phyloP scores from a whole-genome alignment of 2,329 filamentous ascomycete species.

The Claviceps paspali region DNA sequence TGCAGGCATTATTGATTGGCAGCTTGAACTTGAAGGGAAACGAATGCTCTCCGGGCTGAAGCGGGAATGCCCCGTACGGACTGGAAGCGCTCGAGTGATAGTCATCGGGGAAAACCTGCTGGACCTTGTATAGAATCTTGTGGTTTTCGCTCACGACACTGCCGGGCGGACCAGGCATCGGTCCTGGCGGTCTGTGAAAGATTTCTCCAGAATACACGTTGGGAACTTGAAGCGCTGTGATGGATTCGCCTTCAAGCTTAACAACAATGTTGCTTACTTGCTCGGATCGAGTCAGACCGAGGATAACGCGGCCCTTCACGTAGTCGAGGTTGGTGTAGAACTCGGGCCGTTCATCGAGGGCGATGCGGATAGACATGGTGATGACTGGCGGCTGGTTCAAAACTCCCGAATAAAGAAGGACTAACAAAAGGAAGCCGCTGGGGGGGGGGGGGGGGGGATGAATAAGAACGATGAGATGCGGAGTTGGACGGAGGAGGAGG shows the following conservation, averaged over 20 bases:
- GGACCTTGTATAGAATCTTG: conserved; percentile 61
- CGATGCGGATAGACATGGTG: conserved; percentile 51
- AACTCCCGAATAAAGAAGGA: not conserved
- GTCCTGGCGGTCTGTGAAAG: conserved; percentile 15
- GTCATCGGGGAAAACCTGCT: conserved; percentile 55
- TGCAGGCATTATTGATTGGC: conserved; percentile 60
- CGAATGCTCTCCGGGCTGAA: conserved; percentile 55
- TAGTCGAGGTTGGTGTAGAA: conserved; percentile 71
- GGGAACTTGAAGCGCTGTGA: conserved; percentile 45
- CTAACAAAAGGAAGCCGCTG: too few relatives aligned
- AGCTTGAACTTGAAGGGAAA: conserved; percentile 71
- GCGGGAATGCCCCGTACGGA: conserved; percentile 35
- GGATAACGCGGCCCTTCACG: conserved; percentile 46
- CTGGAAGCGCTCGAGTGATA: conserved; percentile 24
- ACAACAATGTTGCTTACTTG: conserved; percentile 58
- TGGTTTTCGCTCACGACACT: conserved; percentile 41
- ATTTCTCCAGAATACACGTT: conserved; percentile 27
- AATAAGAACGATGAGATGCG: not conserved
- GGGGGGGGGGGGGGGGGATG: not conserved
- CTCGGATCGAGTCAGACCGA: conserved; percentile 49
- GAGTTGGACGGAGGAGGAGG: not conserved
- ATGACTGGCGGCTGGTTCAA: conserved; percentile 9
- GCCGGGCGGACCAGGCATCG: conserved; percentile 20
- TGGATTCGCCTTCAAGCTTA: conserved; percentile 69
- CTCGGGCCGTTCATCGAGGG: conserved; percentile 49